These are phyloP conservation scores for Aegilops longissima DNA, from an alignment of 176 grass and related monocot species.

Conservation along the genomic window DNA sequence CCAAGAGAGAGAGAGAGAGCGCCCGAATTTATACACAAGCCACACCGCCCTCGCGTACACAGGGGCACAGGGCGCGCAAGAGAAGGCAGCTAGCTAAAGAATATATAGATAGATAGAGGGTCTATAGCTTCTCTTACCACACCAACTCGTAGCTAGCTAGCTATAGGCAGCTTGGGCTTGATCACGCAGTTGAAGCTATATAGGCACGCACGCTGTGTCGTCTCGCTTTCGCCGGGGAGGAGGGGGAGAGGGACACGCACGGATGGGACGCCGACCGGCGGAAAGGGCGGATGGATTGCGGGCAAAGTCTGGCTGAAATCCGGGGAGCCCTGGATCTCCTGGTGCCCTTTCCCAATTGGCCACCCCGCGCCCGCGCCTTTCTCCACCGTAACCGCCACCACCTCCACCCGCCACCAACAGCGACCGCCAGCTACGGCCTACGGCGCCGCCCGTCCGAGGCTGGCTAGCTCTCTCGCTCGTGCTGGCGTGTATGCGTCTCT, in stretches of 20 bases:
- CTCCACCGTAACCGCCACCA: conserved; percentile 86
- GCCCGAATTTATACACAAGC: not conserved
- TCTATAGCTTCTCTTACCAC: not conserved
- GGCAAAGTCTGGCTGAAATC: conserved; percentile 89
- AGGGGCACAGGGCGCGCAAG: not conserved
- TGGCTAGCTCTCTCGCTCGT: not conserved
- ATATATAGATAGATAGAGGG: not conserved
- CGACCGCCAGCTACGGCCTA: conserved; percentile 34
- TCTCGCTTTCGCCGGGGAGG: conserved; percentile 44
- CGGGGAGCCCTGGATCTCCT: conserved; percentile 47
- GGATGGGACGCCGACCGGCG: conserved; percentile 30
- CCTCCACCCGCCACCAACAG: conserved; percentile 93
- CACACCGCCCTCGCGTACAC: not conserved
- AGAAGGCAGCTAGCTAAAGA: not conserved
- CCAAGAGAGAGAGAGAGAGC: not conserved
- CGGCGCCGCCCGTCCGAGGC: too few relatives aligned
- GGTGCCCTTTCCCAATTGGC: conserved; percentile 61
- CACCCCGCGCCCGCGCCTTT: conserved; percentile 44
- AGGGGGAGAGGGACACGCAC: conserved; percentile 21
- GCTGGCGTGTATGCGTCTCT: not conserved
- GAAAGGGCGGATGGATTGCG: conserved; percentile 84
- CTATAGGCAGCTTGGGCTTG: not conserved
- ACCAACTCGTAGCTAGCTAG: conserved; percentile 15
- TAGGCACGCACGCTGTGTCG: not conserved
- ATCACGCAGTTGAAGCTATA: conserved; percentile 11